Conservation (phyloP, 2,329 filamentous ascomycete species). For the Ophiostoma fasciatum region DNA sequence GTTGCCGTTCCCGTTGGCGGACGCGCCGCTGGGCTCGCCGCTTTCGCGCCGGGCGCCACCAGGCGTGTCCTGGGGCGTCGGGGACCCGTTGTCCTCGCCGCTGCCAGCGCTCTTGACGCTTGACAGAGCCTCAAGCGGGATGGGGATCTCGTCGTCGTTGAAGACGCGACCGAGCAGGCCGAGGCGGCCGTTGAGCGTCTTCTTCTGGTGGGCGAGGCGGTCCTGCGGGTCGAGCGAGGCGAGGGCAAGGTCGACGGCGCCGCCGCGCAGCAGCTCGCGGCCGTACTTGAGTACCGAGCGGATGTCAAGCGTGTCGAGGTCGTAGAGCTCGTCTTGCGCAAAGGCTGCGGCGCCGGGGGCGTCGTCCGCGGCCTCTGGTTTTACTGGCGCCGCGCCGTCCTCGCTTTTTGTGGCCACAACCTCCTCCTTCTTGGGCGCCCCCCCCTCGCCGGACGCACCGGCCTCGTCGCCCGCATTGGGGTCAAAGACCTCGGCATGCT, state of each 20-base stretch:
- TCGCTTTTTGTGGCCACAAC: slow-evolving; percentile 21
- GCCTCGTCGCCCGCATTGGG: slow-evolving; percentile 63
- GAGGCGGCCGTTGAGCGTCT: slow-evolving; percentile 66
- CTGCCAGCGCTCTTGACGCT: slow-evolving; percentile 18
- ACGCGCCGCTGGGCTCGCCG: slow-evolving; percentile 1
- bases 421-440: slow-evolving; percentile 27
- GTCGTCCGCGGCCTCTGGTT: slow-evolving; percentile 42
- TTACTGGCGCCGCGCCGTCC: slow-evolving; percentile 15
- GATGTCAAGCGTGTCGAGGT: slow-evolving; percentile 62
- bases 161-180: slow-evolving; percentile 74
- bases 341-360: slow-evolving; percentile 20
- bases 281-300: slow-evolving; percentile 68
- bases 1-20: slow-evolving; percentile 2
- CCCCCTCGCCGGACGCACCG: slow-evolving; percentile 18
- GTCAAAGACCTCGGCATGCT: slow-evolving; percentile 76
- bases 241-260: slow-evolving; percentile 72
- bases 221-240: slow-evolving; percentile 68
- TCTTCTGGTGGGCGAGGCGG: slow-evolving; percentile 76
- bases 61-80: slow-evolving; percentile 28
- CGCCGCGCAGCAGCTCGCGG: slow-evolving; percentile 69
- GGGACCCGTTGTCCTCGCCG: slow-evolving; percentile 9
- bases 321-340: slow-evolving; percentile 48
- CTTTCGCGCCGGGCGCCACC: slow-evolving; percentile 5
- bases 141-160: slow-evolving; percentile 64
- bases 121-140: slow-evolving; percentile 42